These are phyloP conservation scores for Ascochyta lentis DNA, from an alignment of 2,329 filamentous ascomycete species.

Conservation along the genomic window DNA sequence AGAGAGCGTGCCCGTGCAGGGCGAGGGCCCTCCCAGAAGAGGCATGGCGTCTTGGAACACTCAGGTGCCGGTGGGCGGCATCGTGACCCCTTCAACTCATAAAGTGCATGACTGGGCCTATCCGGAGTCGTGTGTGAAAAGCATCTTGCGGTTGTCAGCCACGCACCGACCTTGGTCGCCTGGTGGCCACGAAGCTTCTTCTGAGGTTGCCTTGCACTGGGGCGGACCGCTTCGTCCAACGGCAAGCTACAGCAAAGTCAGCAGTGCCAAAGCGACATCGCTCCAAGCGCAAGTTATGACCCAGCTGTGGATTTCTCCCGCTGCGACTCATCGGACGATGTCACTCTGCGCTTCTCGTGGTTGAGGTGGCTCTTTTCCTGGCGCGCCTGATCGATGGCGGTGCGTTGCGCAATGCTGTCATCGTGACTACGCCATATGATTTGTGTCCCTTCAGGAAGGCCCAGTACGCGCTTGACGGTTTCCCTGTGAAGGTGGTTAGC, in stretches of 20 bases:
- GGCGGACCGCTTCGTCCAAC: neutral
- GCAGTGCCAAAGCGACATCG: conserved; percentile 14
- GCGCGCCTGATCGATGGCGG: conserved; percentile 87
- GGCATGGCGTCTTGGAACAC: neutral
- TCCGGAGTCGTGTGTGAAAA: neutral
- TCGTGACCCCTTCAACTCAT: neutral
- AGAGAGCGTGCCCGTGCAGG: no score
- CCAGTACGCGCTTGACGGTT: conserved; percentile 88
- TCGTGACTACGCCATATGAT: conserved; percentile 97
- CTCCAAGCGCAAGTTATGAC: conserved; percentile 24
- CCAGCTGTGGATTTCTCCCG: conserved; percentile 39
- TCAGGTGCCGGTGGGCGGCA: neutral
- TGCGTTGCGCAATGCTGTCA: conserved; percentile 90
- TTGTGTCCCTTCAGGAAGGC: conserved; percentile 85
- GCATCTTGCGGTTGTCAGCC: neutral
- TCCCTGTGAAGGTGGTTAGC: conserved; percentile 65
- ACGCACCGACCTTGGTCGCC: neutral
- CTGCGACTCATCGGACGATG: conserved; percentile 43
- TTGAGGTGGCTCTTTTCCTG: conserved; percentile 73
- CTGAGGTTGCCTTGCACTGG: neutral
- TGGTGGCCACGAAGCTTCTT: no score
- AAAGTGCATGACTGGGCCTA: neutral
- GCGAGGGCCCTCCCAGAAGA: neutral
- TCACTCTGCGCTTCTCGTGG: conserved; percentile 54
- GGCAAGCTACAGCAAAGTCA: conserved; percentile 6